Base-by-base conservation (phyloP, 2,329 filamentous ascomycete species). In the Xylaria arbuscula region DNA sequence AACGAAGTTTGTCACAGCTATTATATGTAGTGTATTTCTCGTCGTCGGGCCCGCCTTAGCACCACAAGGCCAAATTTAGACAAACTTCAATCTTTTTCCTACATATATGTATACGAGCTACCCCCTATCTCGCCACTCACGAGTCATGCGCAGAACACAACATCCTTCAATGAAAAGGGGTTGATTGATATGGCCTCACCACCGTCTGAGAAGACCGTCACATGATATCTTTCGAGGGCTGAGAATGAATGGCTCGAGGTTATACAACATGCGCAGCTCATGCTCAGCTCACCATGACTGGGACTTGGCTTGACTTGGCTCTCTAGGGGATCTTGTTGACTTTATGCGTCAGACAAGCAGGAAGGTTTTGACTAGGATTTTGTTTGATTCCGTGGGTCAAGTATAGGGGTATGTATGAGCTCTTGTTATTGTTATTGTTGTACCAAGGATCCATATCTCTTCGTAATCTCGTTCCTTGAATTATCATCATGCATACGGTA, bases 51-150 rank as follows among this genome's bases (percentile, higher is more conserved):
- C 28, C 50, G 6, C 24, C 40, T 15, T 55, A 45, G 28, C 28
- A 24, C 50, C 17, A 50, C 40, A 56, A 40, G 24, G 57, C 59
- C 55, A 53, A 60, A 57, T 67, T 54, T 68, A 54, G 68, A 61
- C 38, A 65, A 59, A 64, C 47, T 34, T 67, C 60, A 56, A 47
- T 59, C 59, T 57, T 53, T 5, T 28, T 28, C 28, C 5, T 28
- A 28, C 28, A 28, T 28, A 28, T 28, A 28, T 38, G 50, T 51
- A 56, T 42, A 57, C 54, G 32, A 28, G 2, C 5, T 28, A 28
- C 53, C 59, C 63, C 57, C 15, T 56, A 64, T 51, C 24, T 63
- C 17, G 57, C 45, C 62, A 50, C 40, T 51, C 34, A 32, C 28
- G n/a, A 66, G 40, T 51, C 51, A 63, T 42, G 54, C 58, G 24